phyloP scores from a whole-genome alignment of 495 filamentous ascomycete genomes.

The Aspergillus homomorphus region DNA sequence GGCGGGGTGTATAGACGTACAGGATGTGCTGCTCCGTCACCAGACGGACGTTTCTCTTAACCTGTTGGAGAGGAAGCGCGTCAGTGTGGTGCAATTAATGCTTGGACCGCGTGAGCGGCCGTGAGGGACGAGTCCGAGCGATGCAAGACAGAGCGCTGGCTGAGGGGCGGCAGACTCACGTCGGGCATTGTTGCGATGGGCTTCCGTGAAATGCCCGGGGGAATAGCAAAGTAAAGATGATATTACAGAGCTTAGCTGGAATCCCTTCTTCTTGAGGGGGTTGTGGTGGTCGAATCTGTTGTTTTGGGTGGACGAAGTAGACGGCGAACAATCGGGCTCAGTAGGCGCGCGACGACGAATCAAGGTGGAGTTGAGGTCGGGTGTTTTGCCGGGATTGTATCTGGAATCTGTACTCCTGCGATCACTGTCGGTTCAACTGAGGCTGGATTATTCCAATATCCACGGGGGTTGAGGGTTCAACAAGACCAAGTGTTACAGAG shows the following conservation, averaged over 20 bases:
- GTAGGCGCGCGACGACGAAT: neutral
- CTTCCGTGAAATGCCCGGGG: constrained; percentile 5
- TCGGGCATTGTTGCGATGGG: constrained; percentile 40
- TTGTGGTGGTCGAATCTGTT: neutral
- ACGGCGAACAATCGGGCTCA: neutral
- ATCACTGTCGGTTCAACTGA: too few species aligned
- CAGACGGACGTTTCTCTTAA: constrained; percentile 86
- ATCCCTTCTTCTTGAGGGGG: neutral
- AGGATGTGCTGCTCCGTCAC: constrained; percentile 85
- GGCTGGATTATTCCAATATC: neutral
- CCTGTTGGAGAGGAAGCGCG: constrained; percentile 38
- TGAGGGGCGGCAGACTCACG: constrained; percentile 30
- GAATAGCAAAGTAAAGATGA: neutral
- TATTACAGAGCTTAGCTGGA: neutral
- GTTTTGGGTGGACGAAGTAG: neutral
- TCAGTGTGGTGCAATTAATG: constrained; percentile 19
- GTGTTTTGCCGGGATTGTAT: neutral
- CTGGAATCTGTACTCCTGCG: too few species aligned
- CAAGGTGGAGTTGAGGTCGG: neutral
- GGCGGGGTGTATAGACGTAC: constrained; percentile 51
- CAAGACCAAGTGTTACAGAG: constrained; percentile 1
- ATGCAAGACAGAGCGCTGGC: constrained; percentile 8
- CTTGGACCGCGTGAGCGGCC: neutral
- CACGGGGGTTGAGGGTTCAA: neutral
- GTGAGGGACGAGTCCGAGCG: neutral